Conservation (phyloP, 73 alveolate species). For the Paramecium sonneborni region DNA sequence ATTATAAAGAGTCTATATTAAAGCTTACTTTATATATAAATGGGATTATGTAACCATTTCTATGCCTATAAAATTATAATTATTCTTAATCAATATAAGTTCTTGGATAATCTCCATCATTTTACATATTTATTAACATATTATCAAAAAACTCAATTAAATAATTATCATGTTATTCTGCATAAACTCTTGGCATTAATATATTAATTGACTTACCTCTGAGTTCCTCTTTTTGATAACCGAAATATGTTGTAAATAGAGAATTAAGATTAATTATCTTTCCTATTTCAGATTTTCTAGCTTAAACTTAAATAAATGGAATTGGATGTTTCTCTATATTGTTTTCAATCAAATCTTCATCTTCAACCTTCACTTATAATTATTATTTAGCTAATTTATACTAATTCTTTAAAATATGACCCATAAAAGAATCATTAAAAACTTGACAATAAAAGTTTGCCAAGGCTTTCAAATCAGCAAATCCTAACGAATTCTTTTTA, state of each 20-base stretch:
- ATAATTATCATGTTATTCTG: conserved; percentile 45
- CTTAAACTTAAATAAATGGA: conserved; percentile 21
- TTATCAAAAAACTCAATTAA: conserved; percentile 25
- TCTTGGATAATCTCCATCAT: conserved; percentile 31
- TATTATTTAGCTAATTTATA: conserved; percentile 4
- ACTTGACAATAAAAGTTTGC: neutral
- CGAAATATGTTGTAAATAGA: conserved; percentile 59
- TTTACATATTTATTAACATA: neutral
- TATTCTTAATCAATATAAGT: conserved; percentile 41
- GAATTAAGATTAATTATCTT: conserved; percentile 28
- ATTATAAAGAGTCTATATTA: neutral
- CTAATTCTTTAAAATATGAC: neutral
- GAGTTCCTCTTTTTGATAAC: conserved; percentile 60
- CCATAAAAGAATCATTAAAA: conserved; percentile 1
- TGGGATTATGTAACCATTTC: conserved; percentile 61
- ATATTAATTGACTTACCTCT: conserved; percentile 16
- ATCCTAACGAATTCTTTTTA: conserved; percentile 23
- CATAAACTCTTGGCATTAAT: conserved; percentile 50
- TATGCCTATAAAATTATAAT: conserved; percentile 7
- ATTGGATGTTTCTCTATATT: conserved; percentile 33
- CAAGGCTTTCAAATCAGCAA: neutral
- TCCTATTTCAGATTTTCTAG: neutral
- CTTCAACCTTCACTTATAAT: neutral
- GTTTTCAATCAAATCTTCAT: conserved; percentile 28
- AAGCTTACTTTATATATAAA: conserved; percentile 26